A percentile compares a stretch with the other conserved stretches of the same genome.
Evolutionary conservation across 2,329 filamentous ascomycete species (phyloP).

Genomic region (Macrophomina pseudophaseolina): DNA sequence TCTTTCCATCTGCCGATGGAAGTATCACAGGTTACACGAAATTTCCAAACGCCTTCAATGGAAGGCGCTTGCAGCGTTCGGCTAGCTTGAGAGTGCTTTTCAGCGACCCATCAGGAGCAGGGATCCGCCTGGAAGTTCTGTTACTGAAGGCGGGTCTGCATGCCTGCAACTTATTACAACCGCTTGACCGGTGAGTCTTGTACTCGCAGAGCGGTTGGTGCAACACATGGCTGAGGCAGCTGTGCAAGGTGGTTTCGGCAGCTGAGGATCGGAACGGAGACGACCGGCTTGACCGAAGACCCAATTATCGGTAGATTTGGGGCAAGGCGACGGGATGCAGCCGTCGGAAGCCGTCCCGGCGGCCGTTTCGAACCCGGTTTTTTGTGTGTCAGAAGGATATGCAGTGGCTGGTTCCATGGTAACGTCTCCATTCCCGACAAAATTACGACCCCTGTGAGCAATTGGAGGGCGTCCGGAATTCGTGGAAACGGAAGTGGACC

Average conservation of each 20-base stretch:
- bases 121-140: neutral
- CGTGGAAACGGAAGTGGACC: slow-evolving; percentile 18
- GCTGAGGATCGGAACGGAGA: neutral
- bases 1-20: neutral
- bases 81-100: neutral
- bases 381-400: slow-evolving; percentile 15
- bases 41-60: neutral
- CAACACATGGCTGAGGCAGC: neutral
- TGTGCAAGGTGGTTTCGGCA: neutral
- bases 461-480: neutral
- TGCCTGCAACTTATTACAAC: neutral
- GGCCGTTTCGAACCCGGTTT: slow-evolving; percentile 11
- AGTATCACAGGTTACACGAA: neutral
- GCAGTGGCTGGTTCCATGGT: slow-evolving; percentile 14
- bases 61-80: neutral
- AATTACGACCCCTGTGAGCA: slow-evolving; percentile 3
- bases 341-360: neutral
- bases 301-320: slow-evolving; percentile 4
- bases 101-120: slow-evolving; percentile 1
- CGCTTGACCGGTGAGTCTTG: neutral
- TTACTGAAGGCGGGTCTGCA: neutral
- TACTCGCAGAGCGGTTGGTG: neutral
- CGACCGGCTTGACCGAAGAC: neutral
- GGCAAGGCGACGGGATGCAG: slow-evolving; percentile 9
- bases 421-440: slow-evolving; percentile 13